A percentile compares a stretch with the other conserved stretches of the same genome.
Evolutionary conservation across 305 asterid genomes (phyloP).

Genomic region (Rubia balearica): DNA sequence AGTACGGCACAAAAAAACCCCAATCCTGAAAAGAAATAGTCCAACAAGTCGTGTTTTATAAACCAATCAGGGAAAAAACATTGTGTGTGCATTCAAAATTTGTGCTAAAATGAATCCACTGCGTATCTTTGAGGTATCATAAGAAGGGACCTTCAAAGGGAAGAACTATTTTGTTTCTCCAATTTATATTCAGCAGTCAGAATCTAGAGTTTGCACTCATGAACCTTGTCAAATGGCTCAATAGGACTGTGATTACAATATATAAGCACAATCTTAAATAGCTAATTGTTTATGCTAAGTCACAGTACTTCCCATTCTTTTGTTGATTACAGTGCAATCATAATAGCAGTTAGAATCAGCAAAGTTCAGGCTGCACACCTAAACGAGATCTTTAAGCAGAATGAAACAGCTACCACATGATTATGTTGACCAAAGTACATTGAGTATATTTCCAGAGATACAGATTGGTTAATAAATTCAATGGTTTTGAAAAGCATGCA

Average conservation of each 20-base stretch:
- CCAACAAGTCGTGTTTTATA: background rate
- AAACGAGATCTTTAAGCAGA: background rate
- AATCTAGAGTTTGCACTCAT: background rate
- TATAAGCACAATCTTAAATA: background rate
- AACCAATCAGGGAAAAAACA: background rate
- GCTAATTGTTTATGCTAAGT: background rate
- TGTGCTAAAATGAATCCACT: background rate
- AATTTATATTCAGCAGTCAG: background rate
- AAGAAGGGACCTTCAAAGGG: background rate
- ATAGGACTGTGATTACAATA: background rate
- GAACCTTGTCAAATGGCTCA: background rate
- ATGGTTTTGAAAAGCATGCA: background rate
- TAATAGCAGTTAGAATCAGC: background rate
- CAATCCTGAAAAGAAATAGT: slow-evolving; percentile 54
- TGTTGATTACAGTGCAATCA: background rate
- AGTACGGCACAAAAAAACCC: slow-evolving; percentile 93
- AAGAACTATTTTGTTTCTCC: background rate
- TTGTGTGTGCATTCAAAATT: background rate
- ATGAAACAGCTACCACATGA: background rate
- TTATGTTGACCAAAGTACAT: slow-evolving; percentile 7
- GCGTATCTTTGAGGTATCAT: background rate
- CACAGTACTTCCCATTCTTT: background rate
- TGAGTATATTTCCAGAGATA: background rate
- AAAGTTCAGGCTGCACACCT: background rate
- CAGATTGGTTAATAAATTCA: background rate